A percentile compares a stretch with the other conserved stretches of the same genome.
Conservation (phyloP, 192 early-diverging fungal species). For the Coemansia sp. region DNA sequence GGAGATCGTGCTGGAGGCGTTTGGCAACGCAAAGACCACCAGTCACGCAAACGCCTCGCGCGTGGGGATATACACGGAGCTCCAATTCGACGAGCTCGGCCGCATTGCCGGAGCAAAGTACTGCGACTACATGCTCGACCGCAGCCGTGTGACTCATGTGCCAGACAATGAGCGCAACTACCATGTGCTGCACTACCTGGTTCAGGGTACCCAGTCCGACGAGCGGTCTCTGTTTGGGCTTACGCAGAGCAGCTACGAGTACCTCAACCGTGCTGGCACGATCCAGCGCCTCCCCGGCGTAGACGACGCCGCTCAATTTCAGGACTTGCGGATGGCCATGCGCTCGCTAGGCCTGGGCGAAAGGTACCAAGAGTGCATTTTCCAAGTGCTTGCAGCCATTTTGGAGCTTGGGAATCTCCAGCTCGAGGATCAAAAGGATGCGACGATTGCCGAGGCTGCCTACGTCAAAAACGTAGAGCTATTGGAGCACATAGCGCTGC, state of each 20-base stretch:
- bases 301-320: slow-evolving; percentile 66
- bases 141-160: slow-evolving; percentile 70
- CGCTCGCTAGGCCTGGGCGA: slow-evolving; percentile 86
- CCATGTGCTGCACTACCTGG: slow-evolving; percentile 94
- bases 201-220: slow-evolving; percentile 79
- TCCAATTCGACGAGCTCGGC: slow-evolving; percentile 93
- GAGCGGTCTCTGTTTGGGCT: slow-evolving; percentile 79
- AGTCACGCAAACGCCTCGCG: slow-evolving; percentile 81
- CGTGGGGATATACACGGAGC: slow-evolving; percentile 82
- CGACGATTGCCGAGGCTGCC: slow-evolving; percentile 73
- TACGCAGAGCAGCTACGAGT: slow-evolving; percentile 61
- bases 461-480: slow-evolving; percentile 78
- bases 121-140: slow-evolving; percentile 89
- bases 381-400: slow-evolving; percentile 84
- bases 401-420: slow-evolving; percentile 88
- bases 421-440: slow-evolving; percentile 73
- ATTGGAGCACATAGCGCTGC: slow-evolving; percentile 80
- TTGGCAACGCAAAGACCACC: slow-evolving; percentile 84
- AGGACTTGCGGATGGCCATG: slow-evolving; percentile 78
- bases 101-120: slow-evolving; percentile 85
- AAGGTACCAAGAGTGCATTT: slow-evolving; percentile 82
- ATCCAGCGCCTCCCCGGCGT: slow-evolving; percentile 59
- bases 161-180: slow-evolving; percentile 81
- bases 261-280: slow-evolving; percentile 44
- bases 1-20: slow-evolving; percentile 79